Conservation (phyloP, 2,329 filamentous ascomycete genomes). For the Colletotrichum higginsianum region DNA sequence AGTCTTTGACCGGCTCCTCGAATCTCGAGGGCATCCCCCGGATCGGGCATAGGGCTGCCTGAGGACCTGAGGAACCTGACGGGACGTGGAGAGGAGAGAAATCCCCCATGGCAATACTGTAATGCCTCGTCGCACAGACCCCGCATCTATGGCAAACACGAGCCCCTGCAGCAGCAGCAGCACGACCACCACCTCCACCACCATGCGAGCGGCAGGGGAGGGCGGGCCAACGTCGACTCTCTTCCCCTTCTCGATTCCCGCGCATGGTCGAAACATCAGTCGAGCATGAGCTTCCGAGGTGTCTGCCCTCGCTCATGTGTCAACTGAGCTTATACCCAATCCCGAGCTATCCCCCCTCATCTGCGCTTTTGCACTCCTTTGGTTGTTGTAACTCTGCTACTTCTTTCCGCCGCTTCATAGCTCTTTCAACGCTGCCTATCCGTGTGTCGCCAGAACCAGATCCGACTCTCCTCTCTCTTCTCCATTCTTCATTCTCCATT, state of each 20-base stretch:
- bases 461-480: background rate
- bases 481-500: background rate
- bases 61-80: background rate
- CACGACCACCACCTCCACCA: background rate
- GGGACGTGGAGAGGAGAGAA: background rate
- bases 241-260: constrained; percentile 3
- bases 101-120: background rate
- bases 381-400: background rate
- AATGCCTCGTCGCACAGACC: constrained; percentile 37
- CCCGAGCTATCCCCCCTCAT: constrained; percentile 28
- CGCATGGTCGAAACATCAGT: constrained; percentile 22
- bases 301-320: constrained; percentile 9
- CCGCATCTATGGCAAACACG: constrained; percentile 31
- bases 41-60: constrained; percentile 24
- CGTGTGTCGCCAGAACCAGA: background rate
- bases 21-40: constrained; percentile 12
- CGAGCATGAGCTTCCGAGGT: constrained; percentile 43
- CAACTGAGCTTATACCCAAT: constrained; percentile 28
- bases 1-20: constrained; percentile 2
- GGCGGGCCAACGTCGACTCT: constrained; percentile 27
- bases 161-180: constrained; percentile 30
- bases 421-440: background rate
- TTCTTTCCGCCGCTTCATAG: background rate
- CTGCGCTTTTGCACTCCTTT: background rate
- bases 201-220: constrained; percentile 37